Percentiles rank a stretch among this genome's conserved stretches.
Conservation (phyloP, 2,329 filamentous ascomycete genomes). For the Fusarium sp. region DNA sequence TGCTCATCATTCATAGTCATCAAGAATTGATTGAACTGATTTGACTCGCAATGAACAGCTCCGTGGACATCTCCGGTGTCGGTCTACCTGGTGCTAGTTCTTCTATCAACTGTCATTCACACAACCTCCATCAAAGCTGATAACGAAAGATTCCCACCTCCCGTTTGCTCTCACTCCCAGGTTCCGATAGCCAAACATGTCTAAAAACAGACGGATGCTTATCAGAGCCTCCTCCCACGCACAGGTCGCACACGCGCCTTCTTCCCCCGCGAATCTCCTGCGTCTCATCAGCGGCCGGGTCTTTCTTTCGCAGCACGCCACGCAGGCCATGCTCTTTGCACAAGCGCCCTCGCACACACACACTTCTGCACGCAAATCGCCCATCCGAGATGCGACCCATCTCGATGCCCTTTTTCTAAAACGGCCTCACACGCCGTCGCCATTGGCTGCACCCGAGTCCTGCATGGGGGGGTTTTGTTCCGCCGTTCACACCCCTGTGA, state of each 20-base stretch:
- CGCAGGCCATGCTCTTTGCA: slow-evolving; percentile 7
- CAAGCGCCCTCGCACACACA: slow-evolving; percentile 8
- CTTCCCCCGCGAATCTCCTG: slow-evolving; percentile 37
- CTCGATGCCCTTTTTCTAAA: slow-evolving; percentile 31
- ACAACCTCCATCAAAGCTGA: slow-evolving; percentile 23
- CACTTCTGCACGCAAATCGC: slow-evolving; percentile 9
- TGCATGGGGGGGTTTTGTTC: slow-evolving; percentile 14
- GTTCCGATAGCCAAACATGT: slow-evolving; percentile 6
- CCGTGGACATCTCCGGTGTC: background rate
- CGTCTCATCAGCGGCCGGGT: slow-evolving; percentile 19
- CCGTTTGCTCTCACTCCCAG: background rate
- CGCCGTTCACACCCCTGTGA: slow-evolving; percentile 22
- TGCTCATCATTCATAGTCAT: background rate
- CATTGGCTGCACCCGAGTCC: slow-evolving; percentile 26
- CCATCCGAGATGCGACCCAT: slow-evolving; percentile 4
- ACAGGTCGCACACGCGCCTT: background rate
- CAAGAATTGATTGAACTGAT: background rate
- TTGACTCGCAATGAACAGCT: background rate
- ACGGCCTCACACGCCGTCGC: slow-evolving; percentile 17
- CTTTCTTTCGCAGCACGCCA: slow-evolving; percentile 30
- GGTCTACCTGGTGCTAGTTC: background rate
- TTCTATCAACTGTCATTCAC: slow-evolving; percentile 14
- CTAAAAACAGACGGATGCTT: slow-evolving; percentile 29
- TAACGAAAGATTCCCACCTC: slow-evolving; percentile 7
- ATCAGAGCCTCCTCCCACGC: slow-evolving; percentile 30